Percentiles rank a stretch among this genome's conserved stretches.
Conservation (phyloP, 352 stramenopile genomes). For the Phytophthora fragariaefolia region DNA sequence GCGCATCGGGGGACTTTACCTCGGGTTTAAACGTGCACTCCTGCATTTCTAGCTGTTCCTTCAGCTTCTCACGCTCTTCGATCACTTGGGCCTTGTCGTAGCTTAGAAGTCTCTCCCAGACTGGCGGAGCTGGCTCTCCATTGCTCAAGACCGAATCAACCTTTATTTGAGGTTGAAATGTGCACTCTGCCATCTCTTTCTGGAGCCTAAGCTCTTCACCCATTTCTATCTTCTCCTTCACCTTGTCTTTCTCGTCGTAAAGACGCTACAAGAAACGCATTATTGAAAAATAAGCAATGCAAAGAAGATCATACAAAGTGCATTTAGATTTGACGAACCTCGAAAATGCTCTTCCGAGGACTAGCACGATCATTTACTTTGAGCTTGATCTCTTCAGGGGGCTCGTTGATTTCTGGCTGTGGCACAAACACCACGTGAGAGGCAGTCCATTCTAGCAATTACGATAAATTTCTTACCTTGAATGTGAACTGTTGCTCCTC, state of each 20-base stretch:
- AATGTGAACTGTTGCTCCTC: conserved; percentile 75
- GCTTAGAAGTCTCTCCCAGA: conserved; percentile 80
- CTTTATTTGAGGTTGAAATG: conserved; percentile 78
- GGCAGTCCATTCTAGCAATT: conserved; percentile 2
- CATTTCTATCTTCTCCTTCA: conserved; percentile 82
- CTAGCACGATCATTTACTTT: conserved; percentile 68
- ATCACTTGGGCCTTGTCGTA: conserved; percentile 83
- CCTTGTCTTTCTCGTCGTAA: conserved; percentile 79
- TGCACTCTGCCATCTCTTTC: conserved; percentile 84
- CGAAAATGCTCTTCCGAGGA: conserved; percentile 78
- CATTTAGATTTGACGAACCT: conserved; percentile 56
- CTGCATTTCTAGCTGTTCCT: conserved; percentile 73
- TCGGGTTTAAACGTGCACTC: conserved; percentile 87
- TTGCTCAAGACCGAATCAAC: conserved; percentile 36
- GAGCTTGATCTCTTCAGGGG: conserved; percentile 61
- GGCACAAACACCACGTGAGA: conserved; percentile 15
- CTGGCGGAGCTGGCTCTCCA: conserved; percentile 48
- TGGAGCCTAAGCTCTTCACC: conserved; percentile 71
- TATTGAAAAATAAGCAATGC: conserved; percentile 17
- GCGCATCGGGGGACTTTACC: conserved; percentile 58
- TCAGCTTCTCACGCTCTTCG: conserved; percentile 79
- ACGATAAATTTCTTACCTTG: conserved; percentile 54
- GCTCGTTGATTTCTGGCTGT: conserved; percentile 64
- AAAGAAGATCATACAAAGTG: conserved; percentile 22
- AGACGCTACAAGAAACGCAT: conserved; percentile 54